Evolutionary conservation across 129 eudicot species (phyloP), one percentile per base, ranked within the genome.

Genomic region (Centaurea solstitialis): DNA sequence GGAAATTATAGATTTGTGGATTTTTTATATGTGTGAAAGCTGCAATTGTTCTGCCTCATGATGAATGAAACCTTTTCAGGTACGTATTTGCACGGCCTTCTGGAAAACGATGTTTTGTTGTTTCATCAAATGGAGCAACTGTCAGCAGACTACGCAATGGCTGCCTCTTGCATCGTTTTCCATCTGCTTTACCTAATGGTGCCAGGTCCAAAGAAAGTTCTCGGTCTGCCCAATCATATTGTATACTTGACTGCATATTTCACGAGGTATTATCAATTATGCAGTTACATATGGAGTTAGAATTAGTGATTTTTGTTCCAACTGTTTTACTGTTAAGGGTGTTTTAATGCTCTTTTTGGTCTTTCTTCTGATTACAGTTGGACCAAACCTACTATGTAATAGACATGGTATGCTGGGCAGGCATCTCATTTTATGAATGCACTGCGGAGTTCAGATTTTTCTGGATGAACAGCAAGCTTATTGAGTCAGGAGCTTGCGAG

Each of bases 351-450:
- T 9, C 9, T n/a, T 83, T 30, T 15, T 33, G 37, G 23, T 43
- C 18, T 57, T 40, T 82, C 2, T 33, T 70, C 9, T 84, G 23
- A 66, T 24, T 72, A 83, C 89, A 95, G 97, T 75, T 79, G 79
- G 98, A 95, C 79, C 97, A 95, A 80, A 95, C 93, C 0, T 95
- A 95, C 84, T 95, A 93, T 71, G 97, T 93, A 35, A 89, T 87
- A 62, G 99, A 95, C 85, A 88, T 90, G 93, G 88, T 95, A 8
- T 92, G 98, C 76, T 95, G 99, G 99, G 97, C 94, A n/a, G 99
- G 99, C 20, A 88, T 91, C 87, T 88, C 98, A 4, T 83, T 95
- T 64, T 95, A 91, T 73, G 99, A 95, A 73, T 95, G 98, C 85
- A 91, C 96, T 39, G 96, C 99, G 0, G 99, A 92, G 77, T 95